Conservation (phyloP, 1,284 basidiomycete genomes). For the Apiotrichum siamense region DNA sequence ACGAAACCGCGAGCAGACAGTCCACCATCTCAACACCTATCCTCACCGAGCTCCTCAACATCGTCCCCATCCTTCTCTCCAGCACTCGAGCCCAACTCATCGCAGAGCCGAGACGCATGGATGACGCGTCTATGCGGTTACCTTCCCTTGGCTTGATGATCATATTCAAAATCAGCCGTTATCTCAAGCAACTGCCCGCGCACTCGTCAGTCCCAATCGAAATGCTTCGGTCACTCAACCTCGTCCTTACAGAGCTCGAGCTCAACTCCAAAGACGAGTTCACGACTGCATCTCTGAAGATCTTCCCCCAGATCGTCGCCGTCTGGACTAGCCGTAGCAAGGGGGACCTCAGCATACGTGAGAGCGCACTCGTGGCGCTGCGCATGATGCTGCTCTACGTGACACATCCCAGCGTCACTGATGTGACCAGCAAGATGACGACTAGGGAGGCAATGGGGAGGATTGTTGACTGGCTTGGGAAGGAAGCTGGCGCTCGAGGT, state of each 20-base stretch:
- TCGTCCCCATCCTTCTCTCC: conserved; percentile 62
- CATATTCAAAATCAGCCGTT: conserved; percentile 60
- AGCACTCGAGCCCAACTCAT: conserved; percentile 48
- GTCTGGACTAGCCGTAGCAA: conserved; percentile 76
- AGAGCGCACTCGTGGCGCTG: conserved; percentile 58
- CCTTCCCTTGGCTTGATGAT: conserved; percentile 53
- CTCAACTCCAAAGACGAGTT: conserved; percentile 63
- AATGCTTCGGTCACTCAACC: conserved; percentile 62
- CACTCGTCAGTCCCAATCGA: conserved; percentile 71
- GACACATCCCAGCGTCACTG: conserved; percentile 34
- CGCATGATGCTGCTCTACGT: conserved; percentile 67
- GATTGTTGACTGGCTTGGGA: conserved; percentile 51
- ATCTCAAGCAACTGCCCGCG: conserved; percentile 56
- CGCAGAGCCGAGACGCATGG: conserved; percentile 10
- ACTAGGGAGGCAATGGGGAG: conserved; percentile 55
- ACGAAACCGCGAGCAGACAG: conserved; percentile 11
- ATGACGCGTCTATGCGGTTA: neutral
- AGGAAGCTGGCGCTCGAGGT: conserved; percentile 61
- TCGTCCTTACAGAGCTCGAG: conserved; percentile 63
- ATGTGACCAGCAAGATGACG: neutral
- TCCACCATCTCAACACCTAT: conserved; percentile 6
- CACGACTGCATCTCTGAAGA: conserved; percentile 54
- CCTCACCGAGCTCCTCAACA: conserved; percentile 56
- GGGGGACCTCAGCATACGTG: conserved; percentile 52
- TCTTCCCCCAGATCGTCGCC: conserved; percentile 61